Conservation (phyloP, 2,329 filamentous ascomycete species). For the Ilyonectria mors-panacis region DNA sequence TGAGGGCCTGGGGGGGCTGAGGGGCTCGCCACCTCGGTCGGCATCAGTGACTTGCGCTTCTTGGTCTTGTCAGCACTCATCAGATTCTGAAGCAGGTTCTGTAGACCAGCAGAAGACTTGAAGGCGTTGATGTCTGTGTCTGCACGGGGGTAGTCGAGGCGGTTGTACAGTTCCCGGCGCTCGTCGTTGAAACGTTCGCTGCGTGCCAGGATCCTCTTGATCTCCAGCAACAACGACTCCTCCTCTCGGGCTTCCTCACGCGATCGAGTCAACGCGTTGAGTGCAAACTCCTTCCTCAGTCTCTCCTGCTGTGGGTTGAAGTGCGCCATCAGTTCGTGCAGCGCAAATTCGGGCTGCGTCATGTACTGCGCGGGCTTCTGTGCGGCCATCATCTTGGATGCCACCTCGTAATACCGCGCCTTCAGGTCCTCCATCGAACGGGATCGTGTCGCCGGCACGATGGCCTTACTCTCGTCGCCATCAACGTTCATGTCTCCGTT, state of each 20-base stretch:
- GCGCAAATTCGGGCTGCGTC: conserved; percentile 85
- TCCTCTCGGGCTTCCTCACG: conserved; percentile 94
- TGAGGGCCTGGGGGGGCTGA: conserved; percentile 56
- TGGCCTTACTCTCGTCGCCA: conserved; percentile 65
- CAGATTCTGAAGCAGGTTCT: conserved; percentile 85
- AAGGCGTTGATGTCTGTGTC: conserved; percentile 82
- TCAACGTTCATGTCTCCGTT: conserved; percentile 62
- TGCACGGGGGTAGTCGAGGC: conserved; percentile 84
- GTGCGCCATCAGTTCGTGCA: conserved; percentile 88
- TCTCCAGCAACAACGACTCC: conserved; percentile 87
- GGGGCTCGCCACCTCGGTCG: conserved; percentile 68
- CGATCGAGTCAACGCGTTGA: conserved; percentile 82
- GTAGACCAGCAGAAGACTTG: conserved; percentile 84
- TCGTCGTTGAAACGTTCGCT: conserved; percentile 91
- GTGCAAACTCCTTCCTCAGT: conserved; percentile 86
- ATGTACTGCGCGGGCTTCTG: conserved; percentile 88
- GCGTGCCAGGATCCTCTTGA: conserved; percentile 91
- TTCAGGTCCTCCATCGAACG: conserved; percentile 93
- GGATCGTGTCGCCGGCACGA: conserved; percentile 66
- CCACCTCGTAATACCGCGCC: conserved; percentile 89
- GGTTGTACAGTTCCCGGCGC: conserved; percentile 86
- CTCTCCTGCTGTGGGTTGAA: conserved; percentile 88
- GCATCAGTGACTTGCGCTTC: conserved; percentile 83
- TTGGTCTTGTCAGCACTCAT: conserved; percentile 89
- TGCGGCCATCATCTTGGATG: conserved; percentile 84